Evolutionary conservation across 148 eudicot species (phyloP), one percentile per base, ranked within the genome.

Genomic region (Mesembryanthemum crystallinum): DNA sequence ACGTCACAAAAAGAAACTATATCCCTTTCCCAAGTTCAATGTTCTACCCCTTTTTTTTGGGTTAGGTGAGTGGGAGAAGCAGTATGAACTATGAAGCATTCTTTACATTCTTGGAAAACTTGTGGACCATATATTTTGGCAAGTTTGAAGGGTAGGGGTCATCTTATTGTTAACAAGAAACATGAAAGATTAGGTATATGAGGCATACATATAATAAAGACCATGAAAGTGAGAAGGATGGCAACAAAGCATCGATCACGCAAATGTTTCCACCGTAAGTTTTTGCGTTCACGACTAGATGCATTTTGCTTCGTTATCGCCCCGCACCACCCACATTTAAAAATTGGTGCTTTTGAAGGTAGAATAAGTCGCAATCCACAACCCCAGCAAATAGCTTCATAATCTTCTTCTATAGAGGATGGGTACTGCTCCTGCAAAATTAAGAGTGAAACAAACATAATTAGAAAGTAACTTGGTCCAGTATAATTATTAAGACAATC

Each of bases 271-370:
- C 90, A 92, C 76, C 81, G 35, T 69, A 87, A 85, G 80, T 80
- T 77, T 74, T 85, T 84, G 67, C 81, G 77, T 49, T 89, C 87
- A 63, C 23, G 35, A 77, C 76, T 85, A 43, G 67, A 23, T 59
- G 82, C 83, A 73, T 92, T 84, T 73, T 85, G 91, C 73, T 90
- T 88, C 51, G 94, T 95, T 81, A 92, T 86, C 23, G 99, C 97
- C 83, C 98, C 99, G 80, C 99, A 95, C 99, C 99, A 95, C 45
- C 91, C 94, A 73, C 99, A 95, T 82, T 89, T 95, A 83, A 86
- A 95, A 73, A 89, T 71, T 51, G 97, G 89, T 33, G 90, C 91
- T 73, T 87, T 82, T 64, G 94, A 86, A 80, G 97, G 82, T 75
- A 95, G 90, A 82, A 88, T 67, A 82, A 92, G 92, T 67, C 87